phyloP scores from a whole-genome alignment of 345 rosid species.

The Linum tenue region DNA sequence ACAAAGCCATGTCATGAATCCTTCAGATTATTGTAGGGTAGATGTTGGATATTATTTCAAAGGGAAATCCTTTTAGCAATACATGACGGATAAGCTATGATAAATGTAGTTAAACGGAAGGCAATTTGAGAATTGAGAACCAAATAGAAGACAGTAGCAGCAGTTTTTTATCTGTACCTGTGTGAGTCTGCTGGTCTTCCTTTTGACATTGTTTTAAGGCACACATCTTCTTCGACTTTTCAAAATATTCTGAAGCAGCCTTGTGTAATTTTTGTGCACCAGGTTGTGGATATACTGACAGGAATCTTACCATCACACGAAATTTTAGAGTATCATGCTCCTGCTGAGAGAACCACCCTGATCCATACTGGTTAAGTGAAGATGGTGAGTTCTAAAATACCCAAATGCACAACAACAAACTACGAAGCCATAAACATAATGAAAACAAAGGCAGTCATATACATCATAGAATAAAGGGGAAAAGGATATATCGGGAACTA shows the following conservation, averaged over 20 bases:
- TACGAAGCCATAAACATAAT: neutral
- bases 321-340: conserved; percentile 65
- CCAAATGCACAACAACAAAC: conserved; percentile 2
- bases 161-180: conserved; percentile 26
- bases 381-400: conserved; percentile 10
- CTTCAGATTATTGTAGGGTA: neutral
- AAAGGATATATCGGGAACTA: neutral
- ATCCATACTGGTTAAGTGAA: conserved; percentile 47
- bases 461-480: neutral
- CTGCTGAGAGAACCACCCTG: conserved; percentile 80
- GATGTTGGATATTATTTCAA: neutral
- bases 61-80: no score
- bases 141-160: conserved; percentile 10
- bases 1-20: conserved; percentile 14
- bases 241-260: conserved; percentile 61
- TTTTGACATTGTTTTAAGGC: conserved; percentile 34
- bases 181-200: conserved; percentile 30
- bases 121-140: neutral
- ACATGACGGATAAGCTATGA: neutral
- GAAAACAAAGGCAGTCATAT: neutral
- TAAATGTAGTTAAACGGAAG: neutral
- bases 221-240: conserved; percentile 55
- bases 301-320: conserved; percentile 67
- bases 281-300: conserved; percentile 57
- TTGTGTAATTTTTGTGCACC: conserved; percentile 66